Evolutionary conservation across 768 basidiomycete genomes (phyloP), one percentile per base, ranked within the genome.

Genomic region (Macrolepiota fuliginosa): DNA sequence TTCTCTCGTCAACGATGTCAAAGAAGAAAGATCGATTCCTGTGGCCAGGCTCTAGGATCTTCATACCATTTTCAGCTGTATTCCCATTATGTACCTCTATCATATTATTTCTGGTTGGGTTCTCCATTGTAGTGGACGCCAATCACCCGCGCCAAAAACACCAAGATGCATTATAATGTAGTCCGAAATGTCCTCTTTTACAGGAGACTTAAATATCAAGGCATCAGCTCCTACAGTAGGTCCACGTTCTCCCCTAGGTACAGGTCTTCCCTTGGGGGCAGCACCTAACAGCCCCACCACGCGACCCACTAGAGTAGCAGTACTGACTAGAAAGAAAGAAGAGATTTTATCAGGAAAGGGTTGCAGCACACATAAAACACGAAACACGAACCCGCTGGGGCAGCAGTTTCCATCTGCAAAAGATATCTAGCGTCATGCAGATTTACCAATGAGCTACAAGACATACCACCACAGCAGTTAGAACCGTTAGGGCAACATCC

Each of bases 1-100:
- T 10, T 90, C 91, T 0, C 79, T 94, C 25, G 79, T 89, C 63
- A 96, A 92, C 69, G 81, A 87, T 45, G 89, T 95, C 12, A 77
- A 84, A 46, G 92, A 93, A 71, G 92, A 94, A 66, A 61, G 58
- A 17, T 36, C 45, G 15, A 37, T 15, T 10, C 58, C 53, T 46
- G 22, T 35, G 32, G 61, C 64, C 36, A 62, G 51, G 51, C 61
- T 65, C 32, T 65, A 56, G 50, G 19, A 17, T 10, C 17, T 4
- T 11, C 19, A 3, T 11, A 45, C 13, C 1, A 11, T 19, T 13
- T 15, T 32, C 29, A 17, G 27, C 25, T 17, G 5, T 35, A 35
- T 6, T 24, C 36, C 37, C 27, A 17, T 37, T 54, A 17, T 37
- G 22, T 49, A 36, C 17, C 7, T n/a, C n/a, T 45, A n/a, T 45